Evolutionary conservation across 805 yeast species (phyloP), one percentile per base, ranked within the genome.

Genomic region (Yarrowia phangngaensis): DNA sequence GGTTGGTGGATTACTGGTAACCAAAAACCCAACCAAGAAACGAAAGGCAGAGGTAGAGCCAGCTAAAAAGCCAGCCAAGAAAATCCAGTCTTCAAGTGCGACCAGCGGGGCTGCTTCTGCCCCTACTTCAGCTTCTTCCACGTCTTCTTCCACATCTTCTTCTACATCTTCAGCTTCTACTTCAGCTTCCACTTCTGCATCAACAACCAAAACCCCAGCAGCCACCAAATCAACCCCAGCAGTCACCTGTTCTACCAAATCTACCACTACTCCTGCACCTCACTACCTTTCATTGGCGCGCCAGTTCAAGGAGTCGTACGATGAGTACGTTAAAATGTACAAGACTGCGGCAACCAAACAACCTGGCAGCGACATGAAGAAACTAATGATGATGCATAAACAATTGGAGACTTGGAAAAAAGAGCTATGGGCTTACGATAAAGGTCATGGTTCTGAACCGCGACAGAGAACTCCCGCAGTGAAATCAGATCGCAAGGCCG

Each of bases 331-430:
- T 15, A 52, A 58, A 13, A 62, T 78, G n/a, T 76, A 78, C 61
- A 57, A 61, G 24, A 17, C 54, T 8, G 56, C 70, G 16, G 23
- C 51, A 8, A 27, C 53, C 19, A 50, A 55, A 30, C 55, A 62
- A 34, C 61, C 60, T 54, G 57, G 55, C 9, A 41, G 59, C 30
- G 63, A 62, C 51, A 63, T 62, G 51, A 73, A 60, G 57, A 66
- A 63, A 58, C 61, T 79, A 40, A 67, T 70, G 57, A 71, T 71
- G 43, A 58, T 79, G 62, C 84, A 79, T 60, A 70, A 70, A 23
- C 67, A 69, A 31, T 62, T 79, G 43, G 69, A 74, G 14, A 69
- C 70, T 30, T 76, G 82, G 82, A 79, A 79, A 60, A 69, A 68
- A 52, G 68, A 71, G 55, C 64, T 79, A 14, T 76, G 81, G 81